Percentiles rank a stretch among this genome's conserved stretches.
These are phyloP conservation scores for Casuarina equisetifolia DNA, from an alignment of 306 rosid genomes.

Conservation along the genomic window DNA sequence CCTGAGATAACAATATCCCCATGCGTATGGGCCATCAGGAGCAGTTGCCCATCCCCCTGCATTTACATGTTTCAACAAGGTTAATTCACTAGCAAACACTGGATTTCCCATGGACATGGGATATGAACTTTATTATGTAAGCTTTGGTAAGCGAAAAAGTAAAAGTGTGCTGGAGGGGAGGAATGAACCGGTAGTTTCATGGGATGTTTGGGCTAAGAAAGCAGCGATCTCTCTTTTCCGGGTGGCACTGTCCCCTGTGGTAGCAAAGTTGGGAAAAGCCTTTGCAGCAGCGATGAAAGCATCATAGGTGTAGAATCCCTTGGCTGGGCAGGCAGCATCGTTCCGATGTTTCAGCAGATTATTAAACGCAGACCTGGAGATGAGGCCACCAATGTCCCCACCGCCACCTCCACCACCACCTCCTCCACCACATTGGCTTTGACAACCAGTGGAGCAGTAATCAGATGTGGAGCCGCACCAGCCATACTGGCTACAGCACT, in stretches of 20 bases:
- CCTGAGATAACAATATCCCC: slow-evolving; percentile 60
- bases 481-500: slow-evolving; percentile 51
- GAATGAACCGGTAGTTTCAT: slow-evolving; percentile 53
- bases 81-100: no score
- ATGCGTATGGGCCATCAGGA: slow-evolving; percentile 64
- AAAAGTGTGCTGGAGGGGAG: no score
- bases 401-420: neutral
- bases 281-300: slow-evolving; percentile 54
- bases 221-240: slow-evolving; percentile 65
- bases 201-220: slow-evolving; percentile 76
- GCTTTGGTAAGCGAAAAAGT: neutral
- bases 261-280: slow-evolving; percentile 46
- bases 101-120: neutral
- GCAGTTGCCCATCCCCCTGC: slow-evolving; percentile 62
- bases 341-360: slow-evolving; percentile 54
- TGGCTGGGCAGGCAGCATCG: slow-evolving; percentile 36
- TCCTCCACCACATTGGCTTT: slow-evolving; percentile 37
- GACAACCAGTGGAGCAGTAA: slow-evolving; percentile 39
- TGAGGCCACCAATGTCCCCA: slow-evolving; percentile 32
- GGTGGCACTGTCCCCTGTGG: slow-evolving; percentile 49
- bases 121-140: neutral
- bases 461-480: slow-evolving; percentile 39
- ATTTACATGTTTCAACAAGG: no score
- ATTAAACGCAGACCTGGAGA: slow-evolving; percentile 30
- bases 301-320: slow-evolving; percentile 51